Percentiles rank a stretch among this genome's conserved stretches.
Conservation (phyloP, 1,284 basidiomycete species). For the Pseudozyma pruni region DNA sequence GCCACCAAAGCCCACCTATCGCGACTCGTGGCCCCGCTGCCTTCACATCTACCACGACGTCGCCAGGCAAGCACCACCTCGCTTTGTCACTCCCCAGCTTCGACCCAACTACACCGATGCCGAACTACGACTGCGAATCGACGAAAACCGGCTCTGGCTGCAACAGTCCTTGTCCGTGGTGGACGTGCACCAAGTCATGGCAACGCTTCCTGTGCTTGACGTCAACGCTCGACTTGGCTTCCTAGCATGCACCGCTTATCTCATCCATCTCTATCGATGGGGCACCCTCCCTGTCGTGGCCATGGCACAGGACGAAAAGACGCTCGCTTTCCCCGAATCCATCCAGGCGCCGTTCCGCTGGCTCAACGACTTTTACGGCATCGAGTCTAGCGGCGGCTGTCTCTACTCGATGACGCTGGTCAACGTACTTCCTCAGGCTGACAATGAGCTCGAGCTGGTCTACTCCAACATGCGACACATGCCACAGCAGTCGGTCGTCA, state of each 20-base stretch:
- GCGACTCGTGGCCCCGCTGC: conserved; percentile 36
- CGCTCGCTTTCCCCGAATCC: conserved; percentile 22
- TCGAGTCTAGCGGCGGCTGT: conserved; percentile 43
- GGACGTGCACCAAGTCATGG: conserved; percentile 26
- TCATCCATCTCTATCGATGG: conserved; percentile 47
- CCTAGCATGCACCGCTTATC: conserved; percentile 43
- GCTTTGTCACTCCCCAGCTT: conserved; percentile 36
- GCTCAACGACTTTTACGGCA: conserved; percentile 48
- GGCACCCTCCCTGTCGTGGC: conserved; percentile 44
- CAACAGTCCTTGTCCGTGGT: conserved; percentile 13
- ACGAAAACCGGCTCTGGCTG: conserved; percentile 42
- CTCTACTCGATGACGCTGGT: conserved; percentile 48
- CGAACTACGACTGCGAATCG: conserved; percentile 32
- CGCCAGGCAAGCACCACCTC: conserved; percentile 34
- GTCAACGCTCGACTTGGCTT: conserved; percentile 38
- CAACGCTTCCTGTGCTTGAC: conserved; percentile 16
- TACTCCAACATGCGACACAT: conserved; percentile 53
- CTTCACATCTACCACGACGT: conserved; percentile 40
- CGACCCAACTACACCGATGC: conserved; percentile 40
- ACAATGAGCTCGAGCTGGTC: conserved; percentile 22
- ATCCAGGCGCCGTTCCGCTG: conserved; percentile 34
- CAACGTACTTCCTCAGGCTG: conserved; percentile 21
- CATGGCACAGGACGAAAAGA: conserved; percentile 47
- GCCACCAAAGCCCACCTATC: conserved; percentile 44
- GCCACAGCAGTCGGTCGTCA: conserved; percentile 27